Evolutionary conservation across 139 green algal species (phyloP), one percentile per base, ranked within the genome.

Genomic region (Coelastrella sp.): DNA sequence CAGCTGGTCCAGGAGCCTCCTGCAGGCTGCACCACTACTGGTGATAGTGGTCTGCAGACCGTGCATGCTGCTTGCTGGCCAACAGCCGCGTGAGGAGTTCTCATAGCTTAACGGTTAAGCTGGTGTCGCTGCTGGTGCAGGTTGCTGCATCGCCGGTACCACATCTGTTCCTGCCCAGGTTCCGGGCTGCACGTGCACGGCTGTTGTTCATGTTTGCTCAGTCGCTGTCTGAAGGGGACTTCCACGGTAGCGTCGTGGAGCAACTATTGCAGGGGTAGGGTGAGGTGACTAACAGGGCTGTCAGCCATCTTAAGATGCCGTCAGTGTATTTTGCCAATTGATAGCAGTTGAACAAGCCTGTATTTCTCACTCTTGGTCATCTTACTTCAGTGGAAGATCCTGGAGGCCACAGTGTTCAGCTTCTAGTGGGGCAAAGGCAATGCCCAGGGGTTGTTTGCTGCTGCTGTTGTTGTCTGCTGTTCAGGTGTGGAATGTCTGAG

Each of bases 101-200:
- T 49, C 35, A 49, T 1, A 49, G 35, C 35, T 49, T 49, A 49
- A 49, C 35, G 35, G 35, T 49, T 49, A 3, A 49, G 35, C 35
- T 49, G 35, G 35, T 49, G 35, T 49, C 35, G 3, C 35, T 25
- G 14, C 84, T 74, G 59, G 6, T 15, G 4, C 87, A 94, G 93
- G 78, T 97, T 59, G 95, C 95, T 1, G 96, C 96, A 0, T 97
- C 95, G 0, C 96, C 96, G 3, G 57, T 98, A 83, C 95, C 95
- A 1, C 96, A 98, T 84, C 11, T 93, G 7, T 78, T 98, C 10
- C 95, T 96, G 88, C 95, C 93, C 0, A 3, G 20, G 8, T 98
- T 97, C 78, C 84, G 91, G 6, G 7, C 9, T 4, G 27, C 87
- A 7, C 88, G 91, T 6, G 10, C 27, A 5, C 4, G 27, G 58